Base-by-base conservation (phyloP, 371 early-diverging fungal genomes). In the Massospora cicadina region DNA sequence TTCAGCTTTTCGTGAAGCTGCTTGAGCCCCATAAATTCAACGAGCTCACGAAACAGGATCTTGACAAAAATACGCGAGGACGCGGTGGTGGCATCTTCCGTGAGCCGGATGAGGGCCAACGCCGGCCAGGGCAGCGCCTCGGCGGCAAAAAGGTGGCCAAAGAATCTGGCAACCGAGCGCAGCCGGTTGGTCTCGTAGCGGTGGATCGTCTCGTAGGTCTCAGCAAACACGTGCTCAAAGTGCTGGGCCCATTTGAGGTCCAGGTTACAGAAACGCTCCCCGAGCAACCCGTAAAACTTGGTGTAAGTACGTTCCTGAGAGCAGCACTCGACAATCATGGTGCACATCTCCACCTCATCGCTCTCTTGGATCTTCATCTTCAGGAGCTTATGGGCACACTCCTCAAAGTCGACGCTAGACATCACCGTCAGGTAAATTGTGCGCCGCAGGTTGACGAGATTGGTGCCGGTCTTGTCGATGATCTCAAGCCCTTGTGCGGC, bases 241-340 rank as follows among this genome's bases (percentile, higher is more conserved):
- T 78, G 75, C 64, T 85, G 84, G 2, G 83, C 79, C 95, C 96
- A 95, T 0, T 74, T 66, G 12, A 81, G 81, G 67, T 85, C 84
- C 61, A 93, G 70, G 69, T 90, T 87, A 75, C 91, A 89, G 67
- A 97, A 89, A 13, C 98, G 87, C 71, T 97, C 98, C 7, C 90
- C 95, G 54, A 95, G 83, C 0, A 94, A 73, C 2, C 97, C 97
- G 69, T 87, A 97, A 67, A 90, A 95, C 66, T 82, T 88, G 64
- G 88, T 84, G 72, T 91, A 98, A 0, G 94, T 93, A 24, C 93
- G 83, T 71, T 97, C 97, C 72, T 98, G 93, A 21, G 89, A 82
- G 70, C 93, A 93, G 78, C 96, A 93, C 70, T 98, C 98, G 66
- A 95, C 88, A 33, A 98, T 80, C 98, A 98, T 98, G 70, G 90